Base-by-base conservation (phyloP, 176 grass and related monocot species). In the Avena sativa region DNA sequence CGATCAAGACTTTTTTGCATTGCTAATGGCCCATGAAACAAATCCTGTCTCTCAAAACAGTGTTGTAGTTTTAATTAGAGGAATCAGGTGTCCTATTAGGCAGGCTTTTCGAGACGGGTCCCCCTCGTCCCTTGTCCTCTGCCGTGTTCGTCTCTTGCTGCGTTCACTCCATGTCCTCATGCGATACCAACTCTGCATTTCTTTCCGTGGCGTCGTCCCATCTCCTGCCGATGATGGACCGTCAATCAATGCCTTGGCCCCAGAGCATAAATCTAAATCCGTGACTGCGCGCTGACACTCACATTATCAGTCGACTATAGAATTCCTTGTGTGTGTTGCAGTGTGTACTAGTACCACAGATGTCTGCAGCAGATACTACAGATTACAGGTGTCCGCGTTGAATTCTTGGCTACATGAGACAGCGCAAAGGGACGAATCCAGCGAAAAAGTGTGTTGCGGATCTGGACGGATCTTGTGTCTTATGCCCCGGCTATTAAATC, bases 121-220 rank as follows among this genome's bases (percentile, higher is more conserved):
- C 34, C 68, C 53, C 51, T 64, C 61, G 32, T 20, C 8, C 25
- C 32, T 36, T 75, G 19, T 58, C 36, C 58, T 23, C 82, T 71
- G 75, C 32, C 8, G 67, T 52, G 44, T 52, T 34, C 81, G 81
- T 91, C 81, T 85, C 51, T 70, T 32, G 89, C 81, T 17, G 69
- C 64, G 81, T 91, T 66, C 2, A n/a, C 1, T 50, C 28, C 80
- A 49, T 77, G 62, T 44, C 62, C 26, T 48, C 23, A 58, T 8
- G 49, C 26, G 40, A 19, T 12, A 51, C 47, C 28, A 51, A 23
- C 64, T 52, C 64, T 52, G 69, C 86, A 38, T 91, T 85, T 85
- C 81, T 84, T 91, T 80, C 85, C 13, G 50, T 77, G 50, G 51
- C 50, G 26, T 34, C 74, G 74, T 77, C 74, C 25, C 9, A 77